phyloP scores from a whole-genome alignment of 345 rosid species.

The Passiflora organensis region DNA sequence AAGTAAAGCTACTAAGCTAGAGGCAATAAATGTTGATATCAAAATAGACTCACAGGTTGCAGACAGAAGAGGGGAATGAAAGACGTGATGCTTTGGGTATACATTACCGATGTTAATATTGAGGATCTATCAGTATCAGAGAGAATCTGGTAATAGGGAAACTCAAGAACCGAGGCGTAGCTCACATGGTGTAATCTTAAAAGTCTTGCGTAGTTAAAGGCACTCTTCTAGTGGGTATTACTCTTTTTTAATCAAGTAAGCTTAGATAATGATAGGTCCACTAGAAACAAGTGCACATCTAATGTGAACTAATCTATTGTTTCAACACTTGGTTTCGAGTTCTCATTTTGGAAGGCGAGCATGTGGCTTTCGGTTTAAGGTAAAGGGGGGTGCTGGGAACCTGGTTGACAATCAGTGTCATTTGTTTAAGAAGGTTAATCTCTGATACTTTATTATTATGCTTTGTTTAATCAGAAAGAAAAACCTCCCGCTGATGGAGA shows the following conservation, averaged over 20 bases:
- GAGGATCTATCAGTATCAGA: background rate
- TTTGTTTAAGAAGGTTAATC: too few species aligned
- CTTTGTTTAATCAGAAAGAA: too few species aligned
- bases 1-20: too few species aligned
- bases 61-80: constrained; percentile 19
- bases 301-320: background rate
- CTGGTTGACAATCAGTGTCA: background rate
- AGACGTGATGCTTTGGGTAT: constrained; percentile 21
- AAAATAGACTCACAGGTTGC: constrained; percentile 15
- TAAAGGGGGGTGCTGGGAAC: background rate
- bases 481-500: too few species aligned
- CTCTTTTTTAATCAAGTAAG: constrained; percentile 18
- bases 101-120: constrained; percentile 11
- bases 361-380: constrained; percentile 6
- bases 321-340: background rate
- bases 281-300: background rate
- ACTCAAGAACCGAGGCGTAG: constrained; percentile 44
- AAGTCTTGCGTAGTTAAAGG: constrained; percentile 34
- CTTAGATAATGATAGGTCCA: background rate
- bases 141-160: constrained; percentile 23
- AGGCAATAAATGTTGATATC: constrained; percentile 1
- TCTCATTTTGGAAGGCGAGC: constrained; percentile 8
- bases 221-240: constrained; percentile 6
- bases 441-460: too few species aligned
- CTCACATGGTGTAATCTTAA: constrained; percentile 53